phyloP scores from a whole-genome alignment of 1,284 basidiomycete genomes.

The Agaricales sp. region DNA sequence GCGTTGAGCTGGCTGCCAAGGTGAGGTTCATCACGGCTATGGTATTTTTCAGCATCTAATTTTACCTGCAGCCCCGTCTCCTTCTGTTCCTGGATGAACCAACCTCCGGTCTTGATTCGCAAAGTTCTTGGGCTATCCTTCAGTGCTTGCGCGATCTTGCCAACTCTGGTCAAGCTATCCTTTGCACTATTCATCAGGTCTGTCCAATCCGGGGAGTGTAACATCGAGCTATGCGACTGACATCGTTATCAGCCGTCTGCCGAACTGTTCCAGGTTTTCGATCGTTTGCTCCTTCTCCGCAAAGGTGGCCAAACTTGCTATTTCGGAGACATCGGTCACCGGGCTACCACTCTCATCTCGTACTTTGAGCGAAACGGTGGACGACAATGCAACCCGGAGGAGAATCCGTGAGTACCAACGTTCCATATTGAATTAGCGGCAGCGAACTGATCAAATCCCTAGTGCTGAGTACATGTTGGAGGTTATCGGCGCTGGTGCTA shows the following conservation, averaged over 20 bases:
- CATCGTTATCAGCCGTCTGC: slow-evolving; percentile 58
- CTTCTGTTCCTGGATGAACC: slow-evolving; percentile 66
- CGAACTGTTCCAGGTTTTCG: slow-evolving; percentile 63
- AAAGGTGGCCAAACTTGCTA: slow-evolving; percentile 49
- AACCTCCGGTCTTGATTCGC: slow-evolving; percentile 77
- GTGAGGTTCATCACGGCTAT: slow-evolving; percentile 17
- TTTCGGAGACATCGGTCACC: slow-evolving; percentile 47
- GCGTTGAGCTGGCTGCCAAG: slow-evolving; percentile 73
- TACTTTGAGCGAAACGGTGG: slow-evolving; percentile 49
- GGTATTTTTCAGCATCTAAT: slow-evolving; percentile 16
- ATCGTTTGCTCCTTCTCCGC: slow-evolving; percentile 36
- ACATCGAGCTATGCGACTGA: background rate
- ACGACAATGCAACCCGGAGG: slow-evolving; percentile 15
- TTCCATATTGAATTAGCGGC: background rate
- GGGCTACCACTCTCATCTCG: slow-evolving; percentile 31
- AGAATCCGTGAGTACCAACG: slow-evolving; percentile 16
- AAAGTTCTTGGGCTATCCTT: slow-evolving; percentile 83
- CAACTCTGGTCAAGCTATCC: slow-evolving; percentile 63
- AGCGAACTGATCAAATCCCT: slow-evolving; percentile 2
- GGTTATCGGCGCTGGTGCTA: slow-evolving; percentile 25
- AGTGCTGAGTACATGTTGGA: slow-evolving; percentile 17
- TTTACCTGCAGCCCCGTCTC: slow-evolving; percentile 34
- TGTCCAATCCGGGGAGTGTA: background rate
- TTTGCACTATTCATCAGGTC: slow-evolving; percentile 48
- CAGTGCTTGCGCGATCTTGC: slow-evolving; percentile 74